Base-by-base conservation (phyloP, 2,329 filamentous ascomycete genomes). In the Blumeriella jaapii region DNA sequence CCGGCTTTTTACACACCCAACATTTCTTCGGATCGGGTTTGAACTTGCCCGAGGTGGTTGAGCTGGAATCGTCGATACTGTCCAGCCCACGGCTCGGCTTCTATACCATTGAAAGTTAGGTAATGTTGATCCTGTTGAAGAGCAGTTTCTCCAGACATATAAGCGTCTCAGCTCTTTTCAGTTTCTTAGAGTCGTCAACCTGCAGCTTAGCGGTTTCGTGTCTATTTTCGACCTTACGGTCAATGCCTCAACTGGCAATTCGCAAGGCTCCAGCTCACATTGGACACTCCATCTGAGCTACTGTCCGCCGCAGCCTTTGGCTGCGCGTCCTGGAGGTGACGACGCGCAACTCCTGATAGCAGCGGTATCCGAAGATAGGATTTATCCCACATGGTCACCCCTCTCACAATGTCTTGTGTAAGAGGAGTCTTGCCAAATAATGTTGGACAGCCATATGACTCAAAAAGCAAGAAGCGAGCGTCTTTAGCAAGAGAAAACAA, bases 121-220 rank as follows among this genome's bases (percentile, higher is more conserved):
- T n/a, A n/a, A n/a, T n/a, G n/a, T n/a, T n/a, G n/a, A n/a, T n/a
- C n/a, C n/a, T n/a, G n/a, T 26, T 10, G 3, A 31, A 14, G n/a
- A 14, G 31, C 20, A 5, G 9, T 8, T 24, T 20, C 17, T 25
- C 19, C 12, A 19, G 22, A 39, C 22, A 27, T 28, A 29, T 29
- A 45, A 37, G 39, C 48, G 64, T 64, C 67, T 82, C 78, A 82
- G 78, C 69, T 82, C 76, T 82, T 82, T 81, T 80, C 74, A 81
- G 74, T 80, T 71, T 68, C 55, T 58, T 36, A 39, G 31, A 48
- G 54, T 58, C 60, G 48, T 61, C 60, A 63, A 41, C 39, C 56
- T 55, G 55, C 55, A 43, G 34, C 47, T 51, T 44, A 26, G 51
- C 57, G 55, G 54, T 42, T 55, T 54, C 44, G 48, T 23, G 40